phyloP scores from a whole-genome alignment of 2,329 filamentous ascomycete species.

The Fusarium duplospermum region DNA sequence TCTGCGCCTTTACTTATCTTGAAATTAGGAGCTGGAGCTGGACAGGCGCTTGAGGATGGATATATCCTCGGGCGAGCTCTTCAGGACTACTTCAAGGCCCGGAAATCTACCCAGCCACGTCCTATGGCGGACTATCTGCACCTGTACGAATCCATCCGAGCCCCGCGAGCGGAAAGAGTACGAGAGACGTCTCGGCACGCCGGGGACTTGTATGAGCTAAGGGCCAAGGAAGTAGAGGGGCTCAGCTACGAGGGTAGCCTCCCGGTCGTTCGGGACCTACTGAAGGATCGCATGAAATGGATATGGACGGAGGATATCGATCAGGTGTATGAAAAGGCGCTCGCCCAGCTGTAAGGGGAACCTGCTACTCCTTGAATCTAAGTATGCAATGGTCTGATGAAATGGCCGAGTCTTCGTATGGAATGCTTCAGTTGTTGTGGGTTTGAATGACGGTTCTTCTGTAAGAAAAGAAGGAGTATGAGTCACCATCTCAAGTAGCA shows the following conservation, averaged over 20 bases:
- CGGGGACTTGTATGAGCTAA: neutral
- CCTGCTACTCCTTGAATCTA: neutral
- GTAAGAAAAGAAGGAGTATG: neutral
- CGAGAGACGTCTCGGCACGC: neutral
- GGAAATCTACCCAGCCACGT: neutral
- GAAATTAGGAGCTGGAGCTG: neutral
- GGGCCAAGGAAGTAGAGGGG: neutral
- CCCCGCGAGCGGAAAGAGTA: neutral
- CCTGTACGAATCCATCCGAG: neutral
- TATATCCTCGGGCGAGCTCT: neutral
- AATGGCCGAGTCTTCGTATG: neutral
- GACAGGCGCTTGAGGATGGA: conserved; percentile 1
- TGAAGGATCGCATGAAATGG: neutral
- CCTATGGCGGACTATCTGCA: neutral
- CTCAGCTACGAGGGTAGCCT: neutral
- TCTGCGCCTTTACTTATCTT: neutral
- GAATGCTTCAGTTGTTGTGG: neutral
- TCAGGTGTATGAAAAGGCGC: neutral
- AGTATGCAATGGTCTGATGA: neutral
- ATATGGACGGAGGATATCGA: neutral
- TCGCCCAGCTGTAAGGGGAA: neutral
- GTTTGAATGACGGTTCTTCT: neutral
- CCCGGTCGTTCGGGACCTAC: neutral
- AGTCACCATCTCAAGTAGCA: neutral
- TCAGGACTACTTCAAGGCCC: neutral